Conservation (phyloP, 371 early-diverging fungal genomes). For the Syncephalis plumigaleata region DNA sequence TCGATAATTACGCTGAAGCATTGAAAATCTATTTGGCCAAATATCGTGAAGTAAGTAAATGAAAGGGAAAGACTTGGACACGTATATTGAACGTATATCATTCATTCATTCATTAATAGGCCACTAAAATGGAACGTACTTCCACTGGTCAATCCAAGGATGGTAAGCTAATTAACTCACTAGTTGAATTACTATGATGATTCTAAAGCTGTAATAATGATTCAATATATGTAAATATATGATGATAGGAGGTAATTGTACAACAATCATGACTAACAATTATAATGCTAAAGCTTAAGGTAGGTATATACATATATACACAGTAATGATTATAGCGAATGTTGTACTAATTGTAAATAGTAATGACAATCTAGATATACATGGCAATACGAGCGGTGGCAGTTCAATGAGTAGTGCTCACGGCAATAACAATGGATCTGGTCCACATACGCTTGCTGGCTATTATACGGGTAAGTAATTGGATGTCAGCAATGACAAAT, state of each 20-base stretch:
- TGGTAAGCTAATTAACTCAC: constrained; percentile 15
- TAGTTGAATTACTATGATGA: too few species aligned
- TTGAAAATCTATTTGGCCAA: constrained; percentile 81
- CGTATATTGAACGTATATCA: neutral
- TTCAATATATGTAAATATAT: too few species aligned
- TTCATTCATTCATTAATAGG: constrained; percentile 10
- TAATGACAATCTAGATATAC: too few species aligned
- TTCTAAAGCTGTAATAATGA: too few species aligned
- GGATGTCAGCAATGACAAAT: neutral
- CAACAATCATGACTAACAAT: too few species aligned
- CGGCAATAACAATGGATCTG: neutral
- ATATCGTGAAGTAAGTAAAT: constrained; percentile 58
- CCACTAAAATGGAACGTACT: constrained; percentile 30
- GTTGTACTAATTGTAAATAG: too few species aligned
- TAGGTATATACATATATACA: too few species aligned
- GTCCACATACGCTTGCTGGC: neutral
- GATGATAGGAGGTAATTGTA: too few species aligned
- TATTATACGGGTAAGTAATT: constrained; percentile 3
- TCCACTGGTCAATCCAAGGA: constrained; percentile 21
- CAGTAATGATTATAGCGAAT: too few species aligned
- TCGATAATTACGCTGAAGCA: constrained; percentile 95
- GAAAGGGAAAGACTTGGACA: neutral
- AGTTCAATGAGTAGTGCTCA: too few species aligned
- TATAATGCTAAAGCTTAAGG: too few species aligned
- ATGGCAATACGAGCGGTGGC: neutral